Evolutionary conservation across 1,284 basidiomycete genomes (phyloP), one percentile per base, ranked within the genome.

Genomic region (Violaceomyces palustris): DNA sequence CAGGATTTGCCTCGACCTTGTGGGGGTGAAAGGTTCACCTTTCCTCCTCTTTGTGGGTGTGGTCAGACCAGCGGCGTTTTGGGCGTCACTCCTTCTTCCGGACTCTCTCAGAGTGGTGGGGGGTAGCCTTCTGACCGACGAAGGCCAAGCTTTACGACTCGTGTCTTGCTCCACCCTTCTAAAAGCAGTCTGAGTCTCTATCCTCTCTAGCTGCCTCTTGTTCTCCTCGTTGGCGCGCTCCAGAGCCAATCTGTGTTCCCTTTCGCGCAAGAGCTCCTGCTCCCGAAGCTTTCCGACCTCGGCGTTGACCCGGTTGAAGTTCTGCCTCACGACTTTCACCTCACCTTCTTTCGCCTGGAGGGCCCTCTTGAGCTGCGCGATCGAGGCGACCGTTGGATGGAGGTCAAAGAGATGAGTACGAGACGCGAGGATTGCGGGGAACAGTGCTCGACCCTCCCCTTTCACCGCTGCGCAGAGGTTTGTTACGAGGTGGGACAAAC

Each of bases 111-210:
- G 42, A 1, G 50, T 45, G 10, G 47, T 32, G 4, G 60, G 51
- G 9, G 54, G 48, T 3, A 60, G 43, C 1, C 63, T 50, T 5
- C 50, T 48, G 22, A 62, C 45, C 25, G 55, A 56, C 6, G 64
- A 61, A 2, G 64, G 61, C 64, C 64, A 66, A 27, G 54, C 52
- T 10, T 55, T 53, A 8, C 61, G 53, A 27, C 47, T 58, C 5
- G 64, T 61, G 28, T 66, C 64, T 42, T 66, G 64, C 28, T 66
- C 64, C 28, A 66, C 61, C 23, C 64, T 50, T 21, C 64, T 45
- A 23, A 66, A 66, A 18, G 64, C 54, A 7, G 58, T 52, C 18
- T 51, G 52, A 15, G 64, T 63, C 33, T 66, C 64, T 8, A 66
- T 51, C 12, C 52, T 46, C 21, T 64, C 57, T 7, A 66, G 44